Evolutionary conservation across 176 grass and related monocot genomes (phyloP).

Genomic region (Avena eriantha): DNA sequence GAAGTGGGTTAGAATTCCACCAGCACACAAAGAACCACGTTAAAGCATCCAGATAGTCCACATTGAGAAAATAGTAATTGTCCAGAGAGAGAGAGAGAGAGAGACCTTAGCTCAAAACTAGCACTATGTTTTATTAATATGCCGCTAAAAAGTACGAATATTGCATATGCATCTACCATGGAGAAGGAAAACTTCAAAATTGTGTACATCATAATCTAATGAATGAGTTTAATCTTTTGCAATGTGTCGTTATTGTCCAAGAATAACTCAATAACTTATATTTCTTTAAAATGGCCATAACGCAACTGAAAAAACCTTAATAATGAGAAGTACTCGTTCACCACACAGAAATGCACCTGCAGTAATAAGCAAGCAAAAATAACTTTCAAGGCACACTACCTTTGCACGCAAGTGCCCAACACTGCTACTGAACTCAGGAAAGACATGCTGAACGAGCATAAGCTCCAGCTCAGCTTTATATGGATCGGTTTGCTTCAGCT

Average conservation of each 20-base stretch:
- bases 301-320: neutral
- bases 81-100: neutral
- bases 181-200: neutral
- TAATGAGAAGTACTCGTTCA: neutral
- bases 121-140: neutral
- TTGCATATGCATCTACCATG: constrained; percentile 17
- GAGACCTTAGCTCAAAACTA: neutral
- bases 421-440: constrained; percentile 78
- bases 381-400: constrained; percentile 53
- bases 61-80: constrained; percentile 24
- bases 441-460: constrained; percentile 90
- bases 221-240: neutral
- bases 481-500: constrained; percentile 89
- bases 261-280: neutral
- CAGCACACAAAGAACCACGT: constrained; percentile 6
- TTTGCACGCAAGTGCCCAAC: constrained; percentile 88
- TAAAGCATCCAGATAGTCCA: constrained; percentile 20
- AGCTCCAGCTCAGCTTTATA: constrained; percentile 84
- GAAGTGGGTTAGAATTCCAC: neutral
- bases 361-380: constrained; percentile 31
- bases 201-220: neutral
- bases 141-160: neutral
- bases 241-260: neutral
- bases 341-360: neutral
- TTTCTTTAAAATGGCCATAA: neutral